phyloP scores from a whole-genome alignment of 2,329 filamentous ascomycete species.

The Colletotrichum cuscutae region DNA sequence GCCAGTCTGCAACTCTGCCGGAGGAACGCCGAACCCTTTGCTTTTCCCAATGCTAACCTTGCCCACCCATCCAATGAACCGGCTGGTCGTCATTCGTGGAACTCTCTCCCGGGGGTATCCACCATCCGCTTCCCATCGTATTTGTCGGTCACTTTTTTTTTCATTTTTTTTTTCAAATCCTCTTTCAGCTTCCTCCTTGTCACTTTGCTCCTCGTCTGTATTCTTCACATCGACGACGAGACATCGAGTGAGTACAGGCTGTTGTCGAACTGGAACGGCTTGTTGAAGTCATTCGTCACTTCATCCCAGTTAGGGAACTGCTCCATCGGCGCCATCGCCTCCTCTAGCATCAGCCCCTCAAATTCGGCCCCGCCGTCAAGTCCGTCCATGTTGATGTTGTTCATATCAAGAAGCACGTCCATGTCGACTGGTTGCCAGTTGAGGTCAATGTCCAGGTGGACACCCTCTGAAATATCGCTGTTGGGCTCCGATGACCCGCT shows the following conservation, averaged over 20 bases:
- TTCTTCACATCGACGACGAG: conserved; percentile 33
- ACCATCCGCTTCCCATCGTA: not conserved
- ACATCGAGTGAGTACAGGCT: conserved; percentile 48
- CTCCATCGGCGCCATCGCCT: conserved; percentile 28
- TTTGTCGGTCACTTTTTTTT: not conserved
- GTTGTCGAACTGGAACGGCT: conserved; percentile 64
- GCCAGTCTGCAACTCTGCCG: not conserved
- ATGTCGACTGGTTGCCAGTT: conserved; percentile 62
- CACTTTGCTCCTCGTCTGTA: not conserved
- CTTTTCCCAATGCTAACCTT: conserved; percentile 30
- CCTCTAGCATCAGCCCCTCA: conserved; percentile 37
- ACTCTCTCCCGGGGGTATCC: conserved; percentile 23
- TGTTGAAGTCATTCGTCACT: conserved; percentile 59
- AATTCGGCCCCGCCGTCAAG: conserved; percentile 37
- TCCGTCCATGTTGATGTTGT: conserved; percentile 46
- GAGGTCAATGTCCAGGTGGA: conserved; percentile 63
- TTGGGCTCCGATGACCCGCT: conserved; percentile 68
- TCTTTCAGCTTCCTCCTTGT: not conserved
- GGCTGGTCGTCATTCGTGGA: conserved; percentile 29
- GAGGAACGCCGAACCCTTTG: conserved; percentile 30
- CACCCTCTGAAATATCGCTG: conserved; percentile 69
- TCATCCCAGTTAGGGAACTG: conserved; percentile 58
- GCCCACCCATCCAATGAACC: conserved; percentile 18
- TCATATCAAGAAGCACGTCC: conserved; percentile 56
- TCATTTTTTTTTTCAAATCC: not conserved